Base-by-base conservation (phyloP, 345 rosid genomes). In the Lepidium africanum region DNA sequence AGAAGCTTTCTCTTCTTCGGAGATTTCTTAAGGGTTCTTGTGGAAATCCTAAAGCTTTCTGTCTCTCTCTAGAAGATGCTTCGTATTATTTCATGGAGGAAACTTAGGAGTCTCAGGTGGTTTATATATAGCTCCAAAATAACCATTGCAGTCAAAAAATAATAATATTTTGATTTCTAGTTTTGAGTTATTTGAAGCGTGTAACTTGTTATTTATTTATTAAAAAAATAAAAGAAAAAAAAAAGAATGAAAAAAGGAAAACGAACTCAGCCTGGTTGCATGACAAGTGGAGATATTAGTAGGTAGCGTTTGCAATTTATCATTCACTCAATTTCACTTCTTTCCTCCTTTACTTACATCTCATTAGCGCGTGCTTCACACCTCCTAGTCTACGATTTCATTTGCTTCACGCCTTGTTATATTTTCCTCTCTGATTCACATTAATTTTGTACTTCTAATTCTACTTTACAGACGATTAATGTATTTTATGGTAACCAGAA, bases 221-320 rank as follows among this genome's bases (percentile, higher is more conserved):
- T 2, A 25, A 25, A 25, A 33, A 21, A 21, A 21, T 1, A 2
- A 21, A 57, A 21, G 40, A 56, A 54, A 56, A 0, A 21, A 15
- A 12, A 49, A 56, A 72, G 13, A 51, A 59, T n/a, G 41, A 17
- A 52, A 75, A 60, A 63, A 68, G 59, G 1, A 55, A 81, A 71
- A 81, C 53, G 49, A 76, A 84, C 54, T 84, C 81, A 76, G 75
- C 65, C 71, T 74, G 62, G 75, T 74, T 76, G 85, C 86, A 82
- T 87, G 96, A 89, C 96, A 82, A 86, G 81, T 90, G 91, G 81
- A 78, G 70, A 40, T 25, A 45, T 71, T 78, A 77, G 82, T 81
- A 75, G 92, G 91, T 83, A 71, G 81, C 84, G 74, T 61, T 76
- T 45, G 70, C 95, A 42, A 50, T 63, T 78, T 52, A 71, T 80